A percentile compares a stretch with the other conserved stretches of the same genome.
Conservation (phyloP, 1,139 yeast species). For the Blastobotrys aristatus region DNA sequence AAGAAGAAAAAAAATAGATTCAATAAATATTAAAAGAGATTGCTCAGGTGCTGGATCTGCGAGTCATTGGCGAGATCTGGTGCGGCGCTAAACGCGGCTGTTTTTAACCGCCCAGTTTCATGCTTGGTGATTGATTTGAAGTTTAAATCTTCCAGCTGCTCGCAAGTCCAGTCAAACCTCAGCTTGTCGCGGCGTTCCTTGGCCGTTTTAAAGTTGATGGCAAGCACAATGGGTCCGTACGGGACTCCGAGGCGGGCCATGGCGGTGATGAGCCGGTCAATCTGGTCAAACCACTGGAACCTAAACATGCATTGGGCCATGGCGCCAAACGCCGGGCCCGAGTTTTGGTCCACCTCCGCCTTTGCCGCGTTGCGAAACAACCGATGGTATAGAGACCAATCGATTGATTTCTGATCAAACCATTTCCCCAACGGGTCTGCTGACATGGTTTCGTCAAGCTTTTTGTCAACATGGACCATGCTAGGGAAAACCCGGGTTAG, state of each 20-base stretch:
- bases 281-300: constrained; percentile 21
- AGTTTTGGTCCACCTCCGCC: too few species aligned
- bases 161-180: constrained; percentile 26
- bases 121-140: too few species aligned
- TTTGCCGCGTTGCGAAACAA: constrained; percentile 14
- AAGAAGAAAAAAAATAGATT: not conserved
- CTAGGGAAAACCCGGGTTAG: constrained; percentile 19
- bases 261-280: constrained; percentile 24
- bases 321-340: not conserved
- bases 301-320: constrained; percentile 19
- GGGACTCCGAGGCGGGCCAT: constrained; percentile 19
- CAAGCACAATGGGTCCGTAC: constrained; percentile 20
- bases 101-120: too few species aligned
- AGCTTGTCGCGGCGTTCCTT: constrained; percentile 18
- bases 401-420: constrained; percentile 6
- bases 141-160: too few species aligned
- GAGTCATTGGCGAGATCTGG: too few species aligned
- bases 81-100: too few species aligned
- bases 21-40: too few species aligned
- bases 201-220: constrained; percentile 24
- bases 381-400: constrained; percentile 4
- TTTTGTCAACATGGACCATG: not conserved
- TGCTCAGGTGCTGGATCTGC: too few species aligned
- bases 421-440: constrained; percentile 4
- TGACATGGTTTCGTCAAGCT: constrained; percentile 8